These are phyloP conservation scores for Teunomyces stri DNA, from an alignment of 805 yeast genomes.

Conservation along the genomic window DNA sequence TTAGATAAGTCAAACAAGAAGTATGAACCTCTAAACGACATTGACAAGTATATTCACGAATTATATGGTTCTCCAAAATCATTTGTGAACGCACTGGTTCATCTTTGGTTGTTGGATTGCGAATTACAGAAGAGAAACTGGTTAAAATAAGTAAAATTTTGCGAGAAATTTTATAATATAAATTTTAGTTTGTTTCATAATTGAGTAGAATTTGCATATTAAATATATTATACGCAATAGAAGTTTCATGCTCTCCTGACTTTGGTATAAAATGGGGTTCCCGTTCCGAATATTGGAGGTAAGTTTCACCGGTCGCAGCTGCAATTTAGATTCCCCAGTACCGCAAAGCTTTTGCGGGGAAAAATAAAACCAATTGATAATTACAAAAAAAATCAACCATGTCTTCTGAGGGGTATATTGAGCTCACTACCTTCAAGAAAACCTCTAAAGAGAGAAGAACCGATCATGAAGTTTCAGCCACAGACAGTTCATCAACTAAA, in stretches of 20 bases:
- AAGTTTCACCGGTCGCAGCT: not conserved
- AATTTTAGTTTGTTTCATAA: not conserved
- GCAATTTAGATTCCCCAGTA: not conserved
- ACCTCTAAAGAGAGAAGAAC: not conserved
- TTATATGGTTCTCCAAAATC: conserved; percentile 14
- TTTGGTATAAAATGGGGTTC: too few species aligned
- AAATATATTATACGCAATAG: not conserved
- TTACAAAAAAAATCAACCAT: not conserved
- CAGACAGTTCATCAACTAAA: not conserved
- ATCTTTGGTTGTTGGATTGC: conserved; percentile 16
- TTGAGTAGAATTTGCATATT: too few species aligned
- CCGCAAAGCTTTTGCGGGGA: not conserved
- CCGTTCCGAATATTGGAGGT: too few species aligned
- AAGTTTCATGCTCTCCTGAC: not conserved
- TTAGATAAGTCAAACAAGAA: conserved; percentile 11
- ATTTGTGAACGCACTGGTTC: conserved; percentile 16
- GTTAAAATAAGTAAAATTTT: conserved; percentile 14
- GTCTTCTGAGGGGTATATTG: conserved; percentile 4
- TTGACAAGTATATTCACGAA: conserved; percentile 11
- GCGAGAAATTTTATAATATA: not conserved
- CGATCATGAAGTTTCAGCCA: too few species aligned
- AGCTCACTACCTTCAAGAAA: conserved; percentile 3
- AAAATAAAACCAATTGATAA: not conserved
- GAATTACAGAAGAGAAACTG: conserved; percentile 18
- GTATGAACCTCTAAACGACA: conserved; percentile 16